Percentiles rank a stretch among this genome's conserved stretches.
phyloP scores from a whole-genome alignment of 2,329 filamentous ascomycete genomes.

The Monosporascus sp. region DNA sequence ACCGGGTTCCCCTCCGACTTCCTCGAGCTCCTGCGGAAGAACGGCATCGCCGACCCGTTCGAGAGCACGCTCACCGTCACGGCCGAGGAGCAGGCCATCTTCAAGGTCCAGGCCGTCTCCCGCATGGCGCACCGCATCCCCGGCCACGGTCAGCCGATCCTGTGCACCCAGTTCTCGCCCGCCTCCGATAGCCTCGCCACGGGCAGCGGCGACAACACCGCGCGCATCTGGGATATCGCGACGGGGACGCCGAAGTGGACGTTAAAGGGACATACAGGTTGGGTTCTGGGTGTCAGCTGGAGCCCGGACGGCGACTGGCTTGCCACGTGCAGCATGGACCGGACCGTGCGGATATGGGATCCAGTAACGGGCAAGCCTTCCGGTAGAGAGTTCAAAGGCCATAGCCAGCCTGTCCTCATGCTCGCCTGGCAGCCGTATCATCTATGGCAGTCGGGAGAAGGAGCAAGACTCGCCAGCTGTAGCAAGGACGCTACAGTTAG shows the following conservation, averaged over 20 bases:
- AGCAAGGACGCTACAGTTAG: conserved; percentile 87
- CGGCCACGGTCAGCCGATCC: conserved; percentile 87
- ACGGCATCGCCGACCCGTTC: conserved; percentile 54
- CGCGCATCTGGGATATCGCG: conserved; percentile 90
- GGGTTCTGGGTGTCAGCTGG: conserved; percentile 85
- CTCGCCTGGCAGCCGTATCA: conserved; percentile 94
- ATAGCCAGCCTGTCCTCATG: conserved; percentile 83
- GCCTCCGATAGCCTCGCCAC: conserved; percentile 74
- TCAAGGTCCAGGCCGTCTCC: conserved; percentile 86
- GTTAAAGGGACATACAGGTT: conserved; percentile 79
- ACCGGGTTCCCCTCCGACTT: conserved; percentile 50
- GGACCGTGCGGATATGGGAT: conserved; percentile 85
- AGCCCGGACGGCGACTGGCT: conserved; percentile 76
- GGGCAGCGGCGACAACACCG: conserved; percentile 86
- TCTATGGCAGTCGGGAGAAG: conserved; percentile 60
- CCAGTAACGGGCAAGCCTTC: conserved; percentile 71
- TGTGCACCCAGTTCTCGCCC: conserved; percentile 81
- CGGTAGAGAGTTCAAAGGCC: conserved; percentile 71
- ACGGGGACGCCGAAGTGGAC: conserved; percentile 86
- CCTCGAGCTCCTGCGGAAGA: conserved; percentile 45
- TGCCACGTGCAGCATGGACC: conserved; percentile 90
- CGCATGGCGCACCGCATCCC: conserved; percentile 83
- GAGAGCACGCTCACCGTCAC: conserved; percentile 51
- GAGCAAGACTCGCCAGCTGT: conserved; percentile 75
- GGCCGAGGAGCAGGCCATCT: conserved; percentile 80